Percentiles rank a stretch among this genome's conserved stretches.
Conservation (phyloP, 1,284 basidiomycete genomes). For the Puccinia hordei region DNA sequence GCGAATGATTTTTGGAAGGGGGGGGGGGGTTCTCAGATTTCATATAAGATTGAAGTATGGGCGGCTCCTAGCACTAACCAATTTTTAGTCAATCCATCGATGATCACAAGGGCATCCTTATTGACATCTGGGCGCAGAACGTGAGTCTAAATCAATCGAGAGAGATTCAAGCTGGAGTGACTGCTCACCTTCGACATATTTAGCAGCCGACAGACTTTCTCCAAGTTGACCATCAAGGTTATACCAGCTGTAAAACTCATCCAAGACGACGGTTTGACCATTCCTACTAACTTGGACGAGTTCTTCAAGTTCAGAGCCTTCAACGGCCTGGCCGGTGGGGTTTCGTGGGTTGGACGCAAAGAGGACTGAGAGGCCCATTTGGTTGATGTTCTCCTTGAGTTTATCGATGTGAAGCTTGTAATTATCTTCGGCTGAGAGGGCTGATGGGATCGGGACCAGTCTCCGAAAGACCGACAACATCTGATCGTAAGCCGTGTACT, state of each 20-base stretch:
- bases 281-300: slow-evolving; percentile 72
- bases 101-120: slow-evolving; percentile 75
- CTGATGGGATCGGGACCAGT: slow-evolving; percentile 83
- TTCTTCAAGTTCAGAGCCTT: slow-evolving; percentile 75
- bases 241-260: slow-evolving; percentile 64
- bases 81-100: slow-evolving; percentile 90
- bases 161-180: slow-evolving; percentile 64
- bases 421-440: slow-evolving; percentile 56
- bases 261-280: slow-evolving; percentile 77
- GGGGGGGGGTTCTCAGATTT: slow-evolving; percentile 4
- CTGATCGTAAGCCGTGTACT: slow-evolving; percentile 63
- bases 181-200: slow-evolving; percentile 74
- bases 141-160: slow-evolving; percentile 50
- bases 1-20: background rate
- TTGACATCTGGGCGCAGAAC: slow-evolving; percentile 68
- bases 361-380: slow-evolving; percentile 79
- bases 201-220: slow-evolving; percentile 82
- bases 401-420: slow-evolving; percentile 51
- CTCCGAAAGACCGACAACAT: slow-evolving; percentile 83
- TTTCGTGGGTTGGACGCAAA: slow-evolving; percentile 88
- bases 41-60: background rate
- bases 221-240: slow-evolving; percentile 75
- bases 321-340: slow-evolving; percentile 79
- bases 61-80: slow-evolving; percentile 56
- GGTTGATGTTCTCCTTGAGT: slow-evolving; percentile 55